Evolutionary conservation across 176 grass and related monocot genomes (phyloP), one percentile per base, ranked within the genome.

Genomic region (Avena eriantha): DNA sequence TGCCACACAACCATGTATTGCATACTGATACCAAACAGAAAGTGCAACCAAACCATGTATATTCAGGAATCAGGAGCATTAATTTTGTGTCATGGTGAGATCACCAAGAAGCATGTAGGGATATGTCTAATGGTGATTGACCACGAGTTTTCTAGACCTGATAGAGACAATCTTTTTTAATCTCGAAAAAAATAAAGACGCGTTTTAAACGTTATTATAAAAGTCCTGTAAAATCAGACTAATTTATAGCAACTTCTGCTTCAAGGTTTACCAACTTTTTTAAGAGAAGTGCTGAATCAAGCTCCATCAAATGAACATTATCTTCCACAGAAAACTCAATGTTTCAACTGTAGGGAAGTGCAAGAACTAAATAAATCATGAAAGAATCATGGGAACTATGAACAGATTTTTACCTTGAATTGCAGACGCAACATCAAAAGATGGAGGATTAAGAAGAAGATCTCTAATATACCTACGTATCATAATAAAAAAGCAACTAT

Each of bases 381-480:
- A 64, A 74, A 35, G 3, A 39, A 64, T 24, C 74, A 67, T 71
- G 63, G n/a, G 14, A 74, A 60, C 39, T 64, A 64, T 70, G 56
- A 82, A 55, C 41, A 57, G 36, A 71, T 24, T 57, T 81, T 81
- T 95, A 93, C 96, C 92, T 90, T 98, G 96, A 88, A 98, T 89
- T 21, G 90, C 84, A 82, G 86, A 92, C 7, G 92, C 92, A 85
- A 94, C 86, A 77, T 92, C 91, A 64, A 94, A 95, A 78, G 83
- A 85, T 77, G 93, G 96, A 89, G 96, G 96, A 76, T 91, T 95
- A 87, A 98, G 90, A 77, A 98, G 91, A 86, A 98, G 96, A 94
- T 98, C 96, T 90, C 96, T 91, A 86, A 95, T 89, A 74, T 95
- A 98, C 93, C 93, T 98, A 56, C 48, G 80, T 58, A 66, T 70